phyloP scores from a whole-genome alignment of 495 filamentous ascomycete species.

The Penicillium odoratum region DNA sequence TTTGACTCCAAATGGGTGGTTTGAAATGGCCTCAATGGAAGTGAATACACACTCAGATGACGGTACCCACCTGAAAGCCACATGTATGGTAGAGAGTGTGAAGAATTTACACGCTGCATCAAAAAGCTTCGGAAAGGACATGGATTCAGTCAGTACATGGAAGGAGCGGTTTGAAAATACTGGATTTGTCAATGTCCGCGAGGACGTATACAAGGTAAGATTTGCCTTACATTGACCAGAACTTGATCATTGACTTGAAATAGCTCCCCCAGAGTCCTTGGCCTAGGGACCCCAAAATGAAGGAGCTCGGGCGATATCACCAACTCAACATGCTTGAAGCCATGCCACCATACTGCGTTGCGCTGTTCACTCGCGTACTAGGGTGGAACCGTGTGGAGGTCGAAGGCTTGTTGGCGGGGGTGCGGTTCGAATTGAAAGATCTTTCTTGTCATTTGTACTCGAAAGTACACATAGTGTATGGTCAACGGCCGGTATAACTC shows the following conservation, averaged over 20 bases:
- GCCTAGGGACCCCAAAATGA: constrained; percentile 53
- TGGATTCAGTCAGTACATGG: constrained; percentile 36
- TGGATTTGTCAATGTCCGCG: constrained; percentile 55
- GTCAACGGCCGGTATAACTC: constrained; percentile 32
- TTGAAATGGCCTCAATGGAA: constrained; percentile 61
- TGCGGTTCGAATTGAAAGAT: constrained; percentile 55
- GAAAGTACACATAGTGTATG: constrained; percentile 38
- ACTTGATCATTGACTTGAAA: constrained; percentile 1
- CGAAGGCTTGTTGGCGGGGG: constrained; percentile 52
- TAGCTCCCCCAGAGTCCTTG: constrained; percentile 51
- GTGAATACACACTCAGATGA: constrained; percentile 54
- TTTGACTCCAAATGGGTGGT: constrained; percentile 57
- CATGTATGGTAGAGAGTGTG: constrained; percentile 35
- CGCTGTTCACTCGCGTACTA: constrained; percentile 55
- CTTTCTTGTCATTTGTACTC: constrained; percentile 48
- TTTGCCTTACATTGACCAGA: constrained; percentile 6
- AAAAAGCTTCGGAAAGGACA: constrained; percentile 40
- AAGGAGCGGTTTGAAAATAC: constrained; percentile 50
- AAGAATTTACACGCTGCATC: constrained; percentile 29
- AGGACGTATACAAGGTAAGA: constrained; percentile 43
- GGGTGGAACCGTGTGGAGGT: constrained; percentile 54
- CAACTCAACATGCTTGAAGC: constrained; percentile 50
- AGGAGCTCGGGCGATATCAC: constrained; percentile 49
- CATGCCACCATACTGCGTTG: constrained; percentile 49
- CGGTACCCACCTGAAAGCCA: constrained; percentile 43